Base-by-base conservation (phyloP, 1,284 basidiomycete species). In the Ustilago tritici region DNA sequence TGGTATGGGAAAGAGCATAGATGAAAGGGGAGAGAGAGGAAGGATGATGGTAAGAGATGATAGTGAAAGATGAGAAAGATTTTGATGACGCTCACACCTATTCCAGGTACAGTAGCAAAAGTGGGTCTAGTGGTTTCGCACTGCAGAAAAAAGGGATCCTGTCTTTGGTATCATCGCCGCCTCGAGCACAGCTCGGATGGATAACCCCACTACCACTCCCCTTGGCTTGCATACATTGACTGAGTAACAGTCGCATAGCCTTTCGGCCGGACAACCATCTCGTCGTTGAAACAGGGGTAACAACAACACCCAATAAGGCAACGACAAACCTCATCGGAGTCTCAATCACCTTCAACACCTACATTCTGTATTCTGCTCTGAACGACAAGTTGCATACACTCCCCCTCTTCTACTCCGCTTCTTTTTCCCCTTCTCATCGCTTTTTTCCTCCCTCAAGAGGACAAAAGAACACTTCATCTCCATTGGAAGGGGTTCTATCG, bases 271-370 rank as follows among this genome's bases (percentile, higher is more conserved):
- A 50, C 49, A 46, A 38, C 10, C 36, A 46, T 46, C 15, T 0
- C n/a, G 2, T 46, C 43, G 6, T 19, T 7, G 10, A 43, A 46
- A 9, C 7, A 46, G 14, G 28, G 49, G 31, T 32, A 28, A 50
- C 31, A 50, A 32, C 49, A 50, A 28, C 7, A 50, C 31, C 49
- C 49, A 50, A 50, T 50, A 50, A 50, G 49, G 49, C 49, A 50
- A 50, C 49, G 49, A 8, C 8, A 19, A 3, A 11, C 4, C 8
- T 4, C 28, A 32, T 50, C 49, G 49, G 49, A 50, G 49, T 32
- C 12, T 50, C 3, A 50, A 50, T 31, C 31, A 50, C 49, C 28
- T 31, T 32, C 49, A 50, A 50, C 49, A 50, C 49, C 49, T 50
- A 50, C 49, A 4, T 14, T 50, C 14, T 28, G 11, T 14, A 5